Percentiles rank a stretch among this genome's conserved stretches.
phyloP scores from a whole-genome alignment of 179 eudicot species.

The Gypsophila paniculata region DNA sequence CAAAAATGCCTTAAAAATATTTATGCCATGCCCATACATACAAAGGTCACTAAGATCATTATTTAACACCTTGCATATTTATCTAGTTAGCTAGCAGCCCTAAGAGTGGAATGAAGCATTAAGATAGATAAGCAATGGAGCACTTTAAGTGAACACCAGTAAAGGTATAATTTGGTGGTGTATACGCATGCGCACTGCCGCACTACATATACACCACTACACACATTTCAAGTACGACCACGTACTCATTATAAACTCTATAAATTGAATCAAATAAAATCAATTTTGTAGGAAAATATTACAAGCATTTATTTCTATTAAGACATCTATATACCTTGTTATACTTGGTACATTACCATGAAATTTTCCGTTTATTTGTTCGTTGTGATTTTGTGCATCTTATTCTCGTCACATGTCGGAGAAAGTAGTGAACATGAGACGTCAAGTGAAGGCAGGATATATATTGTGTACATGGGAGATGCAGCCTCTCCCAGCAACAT shows the following conservation, averaged over 20 bases:
- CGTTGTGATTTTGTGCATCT: not conserved
- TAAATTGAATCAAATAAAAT: slow-evolving; percentile 2
- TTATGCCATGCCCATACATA: not conserved
- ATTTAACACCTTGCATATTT: not conserved
- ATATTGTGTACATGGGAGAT: slow-evolving; percentile 68
- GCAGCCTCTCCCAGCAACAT: slow-evolving; percentile 29
- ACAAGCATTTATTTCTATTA: too few relatives aligned
- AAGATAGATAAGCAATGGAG: slow-evolving; percentile 19
- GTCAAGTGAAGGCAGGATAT: slow-evolving; percentile 25
- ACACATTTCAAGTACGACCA: not conserved
- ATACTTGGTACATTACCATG: not conserved
- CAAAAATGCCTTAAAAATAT: not conserved
- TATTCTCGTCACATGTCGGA: slow-evolving; percentile 5
- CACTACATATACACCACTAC: not conserved
- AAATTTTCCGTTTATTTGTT: not conserved
- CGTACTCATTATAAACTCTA: not conserved
- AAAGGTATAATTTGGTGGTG: not conserved
- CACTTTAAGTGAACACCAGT: slow-evolving; percentile 18
- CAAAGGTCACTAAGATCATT: not conserved
- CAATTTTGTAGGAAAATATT: not conserved
- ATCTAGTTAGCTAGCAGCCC: not conserved
- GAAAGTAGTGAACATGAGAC: slow-evolving; percentile 9
- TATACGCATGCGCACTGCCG: slow-evolving; percentile 19
- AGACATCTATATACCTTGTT: not conserved
- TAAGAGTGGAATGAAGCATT: not conserved